Conservation (phyloP, 1,284 basidiomycete genomes). For the Schizophyllum commune region DNA sequence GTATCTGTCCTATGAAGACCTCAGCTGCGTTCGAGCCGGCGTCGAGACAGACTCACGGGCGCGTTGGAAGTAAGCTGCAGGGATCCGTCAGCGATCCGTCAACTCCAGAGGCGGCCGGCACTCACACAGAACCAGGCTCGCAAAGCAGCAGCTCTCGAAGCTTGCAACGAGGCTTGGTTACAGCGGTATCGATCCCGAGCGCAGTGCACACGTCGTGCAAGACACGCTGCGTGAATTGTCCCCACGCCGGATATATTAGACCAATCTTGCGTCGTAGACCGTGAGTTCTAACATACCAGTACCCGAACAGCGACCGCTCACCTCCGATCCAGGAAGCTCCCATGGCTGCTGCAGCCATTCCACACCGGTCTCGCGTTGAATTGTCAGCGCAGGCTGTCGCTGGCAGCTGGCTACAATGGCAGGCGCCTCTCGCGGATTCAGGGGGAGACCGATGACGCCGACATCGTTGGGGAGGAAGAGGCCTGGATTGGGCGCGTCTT, state of each 20-base stretch:
- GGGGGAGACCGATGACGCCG: background rate
- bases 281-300: too few relatives aligned
- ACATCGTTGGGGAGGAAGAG: background rate
- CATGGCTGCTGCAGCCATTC: constrained; percentile 30
- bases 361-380: constrained; percentile 25
- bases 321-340: background rate
- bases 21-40: background rate
- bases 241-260: constrained; percentile 29
- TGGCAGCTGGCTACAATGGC: constrained; percentile 6
- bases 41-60: constrained; percentile 17
- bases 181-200: constrained; percentile 22
- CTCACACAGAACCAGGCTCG: constrained; percentile 37
- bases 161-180: constrained; percentile 24
- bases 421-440: background rate
- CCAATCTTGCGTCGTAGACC: background rate
- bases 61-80: constrained; percentile 20
- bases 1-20: constrained; percentile 27
- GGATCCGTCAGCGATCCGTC: background rate
- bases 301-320: background rate
- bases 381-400: constrained; percentile 31
- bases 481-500: background rate
- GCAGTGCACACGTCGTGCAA: constrained; percentile 22
- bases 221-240: constrained; percentile 19
- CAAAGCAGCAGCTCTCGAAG: constrained; percentile 39
- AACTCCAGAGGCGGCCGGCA: constrained; percentile 2